phyloP scores from a whole-genome alignment of 2,329 filamentous ascomycete species.

The Epichloe bromicola region DNA sequence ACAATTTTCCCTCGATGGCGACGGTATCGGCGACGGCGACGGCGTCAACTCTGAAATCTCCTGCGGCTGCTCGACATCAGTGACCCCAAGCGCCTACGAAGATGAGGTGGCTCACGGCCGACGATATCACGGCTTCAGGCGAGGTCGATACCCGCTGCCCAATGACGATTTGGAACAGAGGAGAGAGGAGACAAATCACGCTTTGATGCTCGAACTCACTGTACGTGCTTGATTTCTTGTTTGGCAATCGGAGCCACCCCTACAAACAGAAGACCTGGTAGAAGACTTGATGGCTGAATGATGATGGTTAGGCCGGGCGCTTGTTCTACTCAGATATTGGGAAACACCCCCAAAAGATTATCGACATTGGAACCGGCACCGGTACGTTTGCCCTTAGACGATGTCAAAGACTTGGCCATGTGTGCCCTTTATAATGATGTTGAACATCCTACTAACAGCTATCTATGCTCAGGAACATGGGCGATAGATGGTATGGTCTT shows the following conservation, averaged over 20 bases:
- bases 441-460: neutral
- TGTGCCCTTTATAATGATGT: neutral
- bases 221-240: slow-evolving; percentile 11
- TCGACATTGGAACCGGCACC: slow-evolving; percentile 37
- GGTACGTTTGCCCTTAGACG: slow-evolving; percentile 17
- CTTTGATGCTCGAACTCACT: slow-evolving; percentile 30
- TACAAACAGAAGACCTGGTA: neutral
- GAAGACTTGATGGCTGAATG: neutral
- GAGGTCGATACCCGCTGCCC: slow-evolving; percentile 32
- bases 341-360: slow-evolving; percentile 26
- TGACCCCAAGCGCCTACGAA: slow-evolving; percentile 20
- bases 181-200: slow-evolving; percentile 32
- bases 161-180: slow-evolving; percentile 33
- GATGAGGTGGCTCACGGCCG: slow-evolving; percentile 22
- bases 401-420: neutral
- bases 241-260: neutral
- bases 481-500: slow-evolving; percentile 32
- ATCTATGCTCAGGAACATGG: slow-evolving; percentile 29
- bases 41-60: slow-evolving; percentile 13
- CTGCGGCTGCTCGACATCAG: slow-evolving; percentile 20
- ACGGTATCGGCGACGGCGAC: slow-evolving; percentile 8
- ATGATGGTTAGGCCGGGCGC: slow-evolving; percentile 19
- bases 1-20: slow-evolving; percentile 11
- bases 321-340: slow-evolving; percentile 28
- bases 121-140: slow-evolving; percentile 30